Evolutionary conservation across 2,329 filamentous ascomycete species (phyloP).

Genomic region (Fusarium sp.): DNA sequence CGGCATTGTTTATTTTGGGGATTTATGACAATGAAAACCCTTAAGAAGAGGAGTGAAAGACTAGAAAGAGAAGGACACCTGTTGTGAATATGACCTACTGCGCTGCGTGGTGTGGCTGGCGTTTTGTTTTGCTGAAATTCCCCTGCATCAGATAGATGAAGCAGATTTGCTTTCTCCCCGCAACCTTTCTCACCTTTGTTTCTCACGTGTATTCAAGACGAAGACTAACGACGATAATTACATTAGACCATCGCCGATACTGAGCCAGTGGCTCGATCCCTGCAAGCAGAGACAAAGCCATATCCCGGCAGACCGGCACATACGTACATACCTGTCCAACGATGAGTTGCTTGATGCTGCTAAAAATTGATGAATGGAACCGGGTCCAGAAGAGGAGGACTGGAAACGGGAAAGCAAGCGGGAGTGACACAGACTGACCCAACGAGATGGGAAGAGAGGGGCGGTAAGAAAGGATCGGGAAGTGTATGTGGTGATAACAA

Average conservation of each 20-base stretch:
- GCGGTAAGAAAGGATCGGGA: conserved; percentile 15
- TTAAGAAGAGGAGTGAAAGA: conserved; percentile 7
- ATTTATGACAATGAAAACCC: conserved; percentile 18
- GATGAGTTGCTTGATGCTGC: conserved; percentile 15
- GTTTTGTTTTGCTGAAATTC: conserved; percentile 32
- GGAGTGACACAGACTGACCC: conserved; percentile 7
- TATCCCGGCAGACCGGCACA: conserved; percentile 37
- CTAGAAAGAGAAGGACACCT: conserved; percentile 25
- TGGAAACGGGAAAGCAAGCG: conserved; percentile 13
- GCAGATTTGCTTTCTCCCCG: conserved; percentile 40
- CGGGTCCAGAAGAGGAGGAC: conserved; percentile 13
- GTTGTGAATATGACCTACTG: conserved; percentile 33
- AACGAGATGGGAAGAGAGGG: conserved; percentile 13
- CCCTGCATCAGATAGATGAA: conserved; percentile 48
- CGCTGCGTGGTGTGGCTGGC: conserved; percentile 49
- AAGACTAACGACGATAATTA: conserved; percentile 58
- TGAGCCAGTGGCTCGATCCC: conserved; percentile 39
- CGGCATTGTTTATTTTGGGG: conserved; percentile 6
- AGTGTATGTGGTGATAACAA: conserved; percentile 10
- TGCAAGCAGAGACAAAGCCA: conserved; percentile 23
- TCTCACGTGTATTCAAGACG: conserved; percentile 47
- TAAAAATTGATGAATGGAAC: conserved; percentile 26
- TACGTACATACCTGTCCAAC: conserved; percentile 15
- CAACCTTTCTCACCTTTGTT: conserved; percentile 26
- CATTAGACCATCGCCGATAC: conserved; percentile 59